These are phyloP conservation scores for Penicillium psychrosexuale DNA, from an alignment of 2,329 filamentous ascomycete genomes.

Conservation along the genomic window DNA sequence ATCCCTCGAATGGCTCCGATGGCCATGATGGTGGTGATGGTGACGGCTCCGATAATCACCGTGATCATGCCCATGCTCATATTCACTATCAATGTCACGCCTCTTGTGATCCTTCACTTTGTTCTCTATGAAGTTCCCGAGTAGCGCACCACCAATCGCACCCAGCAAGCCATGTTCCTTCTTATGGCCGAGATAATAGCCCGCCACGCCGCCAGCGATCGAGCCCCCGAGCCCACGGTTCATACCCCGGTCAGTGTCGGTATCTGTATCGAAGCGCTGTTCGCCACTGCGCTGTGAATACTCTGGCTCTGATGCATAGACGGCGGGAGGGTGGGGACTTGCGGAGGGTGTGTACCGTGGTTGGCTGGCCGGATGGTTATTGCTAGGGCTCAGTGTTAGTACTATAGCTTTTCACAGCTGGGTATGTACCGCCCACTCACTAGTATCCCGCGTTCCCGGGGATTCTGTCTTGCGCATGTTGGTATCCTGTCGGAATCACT, in stretches of 20 bases:
- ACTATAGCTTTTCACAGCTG: not conserved
- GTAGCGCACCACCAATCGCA: constrained; percentile 55
- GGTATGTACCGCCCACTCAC: constrained; percentile 17
- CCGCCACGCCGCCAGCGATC: constrained; percentile 56
- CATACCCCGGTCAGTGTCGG: constrained; percentile 30
- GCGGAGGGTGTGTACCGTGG: constrained; percentile 19
- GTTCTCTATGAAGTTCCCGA: constrained; percentile 56
- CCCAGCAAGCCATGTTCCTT: constrained; percentile 57
- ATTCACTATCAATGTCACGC: constrained; percentile 19
- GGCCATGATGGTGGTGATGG: constrained; percentile 17
- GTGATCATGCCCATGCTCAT: constrained; percentile 10
- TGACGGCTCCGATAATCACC: constrained; percentile 9
- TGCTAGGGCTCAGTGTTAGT: constrained; percentile 7
- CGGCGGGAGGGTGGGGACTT: constrained; percentile 16
- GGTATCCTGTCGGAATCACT: constrained; percentile 46
- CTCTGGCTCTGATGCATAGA: constrained; percentile 16
- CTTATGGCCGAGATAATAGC: constrained; percentile 56
- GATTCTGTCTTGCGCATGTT: constrained; percentile 28
- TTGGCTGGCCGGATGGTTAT: constrained; percentile 14
- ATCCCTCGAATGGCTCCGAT: constrained; percentile 17
- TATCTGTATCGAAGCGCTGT: constrained; percentile 8
- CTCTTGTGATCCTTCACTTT: constrained; percentile 49
- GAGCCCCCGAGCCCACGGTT: constrained; percentile 59
- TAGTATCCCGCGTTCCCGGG: constrained; percentile 36
- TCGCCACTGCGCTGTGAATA: constrained; percentile 6